Base-by-base conservation (phyloP, 2,329 filamentous ascomycete species). In the Stagonosporopsis chrysanthemi region DNA sequence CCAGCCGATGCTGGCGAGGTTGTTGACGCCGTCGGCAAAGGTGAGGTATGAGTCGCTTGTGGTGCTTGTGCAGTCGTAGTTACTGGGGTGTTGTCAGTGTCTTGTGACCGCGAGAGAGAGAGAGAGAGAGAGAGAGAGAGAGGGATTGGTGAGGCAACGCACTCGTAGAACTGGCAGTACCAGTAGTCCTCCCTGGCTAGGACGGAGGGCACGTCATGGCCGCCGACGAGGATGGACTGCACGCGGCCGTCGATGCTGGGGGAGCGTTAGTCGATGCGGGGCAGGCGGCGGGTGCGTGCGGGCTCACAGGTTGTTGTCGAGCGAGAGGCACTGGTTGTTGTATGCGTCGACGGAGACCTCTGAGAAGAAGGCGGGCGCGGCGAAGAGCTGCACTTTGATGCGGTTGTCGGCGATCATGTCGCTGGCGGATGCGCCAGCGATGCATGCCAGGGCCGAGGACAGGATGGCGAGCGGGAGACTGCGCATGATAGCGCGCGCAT, bases 141-240 rank as follows among this genome's bases (percentile, higher is more conserved):
- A 19, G 19, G 19, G 19, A 19, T 19, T 19, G 3, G 19, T 19
- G 19, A 3, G 19, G 19, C 19, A 19, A 19, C 19, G 19, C 19
- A 75, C 73, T 75, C 69, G 33, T 66, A 75, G 22, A 75, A 73
- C 31, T 63, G 62, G 52, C 73, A 75, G n/a, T 62, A 71, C 73
- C 73, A 75, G 29, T 62, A 62, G 46, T 75, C 73, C 15, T 61
- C 58, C 14, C 73, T 54, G 15, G 33, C 56, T 33, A 70, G 46
- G 28, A 75, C 73, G 3, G 57, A 43, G 2, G 47, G 36, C 11
- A 73, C 65, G 42, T 73, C 66, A 33, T 68, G 67, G 1, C 71
- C 73, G 22, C 73, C 73, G 11, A 75, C 63, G 0, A 75, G 56
- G 15, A 74, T 60, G 1, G 68, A 72, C 26, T 71, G 68, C 19